Evolutionary conservation across 176 grass and related monocot genomes (phyloP).

Genomic region (Puya raimondii): DNA sequence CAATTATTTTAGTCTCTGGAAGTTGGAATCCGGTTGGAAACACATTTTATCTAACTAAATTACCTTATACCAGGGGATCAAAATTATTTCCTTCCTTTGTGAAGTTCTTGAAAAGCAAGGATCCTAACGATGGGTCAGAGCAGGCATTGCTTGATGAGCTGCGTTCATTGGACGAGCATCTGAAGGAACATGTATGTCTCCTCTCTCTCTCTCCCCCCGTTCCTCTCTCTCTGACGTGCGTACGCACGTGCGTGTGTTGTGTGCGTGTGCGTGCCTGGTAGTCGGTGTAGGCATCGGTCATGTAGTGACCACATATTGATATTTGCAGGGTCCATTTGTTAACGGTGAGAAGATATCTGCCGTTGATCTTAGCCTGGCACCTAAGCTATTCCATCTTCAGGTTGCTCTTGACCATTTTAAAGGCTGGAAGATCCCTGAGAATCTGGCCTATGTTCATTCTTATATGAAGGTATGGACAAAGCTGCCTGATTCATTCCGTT

Average conservation of each 20-base stretch:
- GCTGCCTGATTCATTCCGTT: background rate
- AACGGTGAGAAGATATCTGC: constrained; percentile 50
- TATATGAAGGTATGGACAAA: constrained; percentile 45
- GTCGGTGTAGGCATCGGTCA: background rate
- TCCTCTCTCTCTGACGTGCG: no score
- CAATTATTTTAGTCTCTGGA: background rate
- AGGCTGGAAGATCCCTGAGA: constrained; percentile 83
- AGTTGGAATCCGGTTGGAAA: background rate
- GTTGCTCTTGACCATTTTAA: constrained; percentile 69
- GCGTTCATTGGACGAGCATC: constrained; percentile 53
- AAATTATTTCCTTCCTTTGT: constrained; percentile 62
- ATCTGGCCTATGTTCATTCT: constrained; percentile 40
- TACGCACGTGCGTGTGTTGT: no score
- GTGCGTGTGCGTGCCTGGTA: background rate
- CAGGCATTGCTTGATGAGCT: constrained; percentile 54
- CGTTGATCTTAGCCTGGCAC: constrained; percentile 55
- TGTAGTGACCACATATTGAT: background rate
- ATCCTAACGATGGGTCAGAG: constrained; percentile 59
- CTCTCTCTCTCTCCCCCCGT: background rate
- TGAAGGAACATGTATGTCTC: constrained; percentile 64
- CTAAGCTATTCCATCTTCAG: constrained; percentile 80
- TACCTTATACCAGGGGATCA: constrained; percentile 55
- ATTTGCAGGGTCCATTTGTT: constrained; percentile 68
- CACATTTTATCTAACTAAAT: constrained; percentile 4
- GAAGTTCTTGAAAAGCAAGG: constrained; percentile 86